These are phyloP conservation scores for Hypoxylon rickii DNA, from an alignment of 495 filamentous ascomycete genomes.

Conservation along the genomic window DNA sequence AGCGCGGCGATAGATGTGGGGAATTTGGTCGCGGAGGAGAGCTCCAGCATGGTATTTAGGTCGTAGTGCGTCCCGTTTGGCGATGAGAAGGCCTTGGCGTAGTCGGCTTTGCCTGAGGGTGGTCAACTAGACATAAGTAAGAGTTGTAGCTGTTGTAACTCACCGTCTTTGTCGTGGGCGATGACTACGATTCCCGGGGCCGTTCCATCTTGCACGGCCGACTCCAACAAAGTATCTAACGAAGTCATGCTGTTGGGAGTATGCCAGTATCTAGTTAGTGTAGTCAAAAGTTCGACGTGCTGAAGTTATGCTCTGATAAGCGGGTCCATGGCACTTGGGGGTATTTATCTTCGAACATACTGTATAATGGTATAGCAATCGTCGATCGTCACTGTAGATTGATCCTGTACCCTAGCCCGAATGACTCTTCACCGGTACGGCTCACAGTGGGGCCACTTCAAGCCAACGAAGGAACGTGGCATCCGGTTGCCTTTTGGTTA, in stretches of 20 bases:
- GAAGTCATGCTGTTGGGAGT: conserved; percentile 2
- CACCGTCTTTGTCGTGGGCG: conserved; percentile 20
- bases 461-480: too few relatives aligned
- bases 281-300: background rate
- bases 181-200: conserved; percentile 22
- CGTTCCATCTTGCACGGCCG: conserved; percentile 18
- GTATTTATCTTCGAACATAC: background rate
- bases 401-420: background rate
- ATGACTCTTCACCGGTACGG: background rate
- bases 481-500: too few relatives aligned
- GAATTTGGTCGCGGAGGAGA: conserved; percentile 46
- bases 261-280: background rate
- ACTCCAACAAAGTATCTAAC: conserved; percentile 14
- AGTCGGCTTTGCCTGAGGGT: conserved; percentile 15
- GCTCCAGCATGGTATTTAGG: conserved; percentile 33
- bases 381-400: background rate
- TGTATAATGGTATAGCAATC: background rate
- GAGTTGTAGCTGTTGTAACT: background rate
- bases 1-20: conserved; percentile 39
- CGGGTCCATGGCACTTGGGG: too few relatives aligned
- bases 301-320: background rate
- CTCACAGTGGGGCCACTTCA: background rate
- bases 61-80: conserved; percentile 15
- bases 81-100: conserved; percentile 14
- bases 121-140: background rate